Conservation (phyloP, 1,284 basidiomycete genomes). For the Trametes hirsuta region DNA sequence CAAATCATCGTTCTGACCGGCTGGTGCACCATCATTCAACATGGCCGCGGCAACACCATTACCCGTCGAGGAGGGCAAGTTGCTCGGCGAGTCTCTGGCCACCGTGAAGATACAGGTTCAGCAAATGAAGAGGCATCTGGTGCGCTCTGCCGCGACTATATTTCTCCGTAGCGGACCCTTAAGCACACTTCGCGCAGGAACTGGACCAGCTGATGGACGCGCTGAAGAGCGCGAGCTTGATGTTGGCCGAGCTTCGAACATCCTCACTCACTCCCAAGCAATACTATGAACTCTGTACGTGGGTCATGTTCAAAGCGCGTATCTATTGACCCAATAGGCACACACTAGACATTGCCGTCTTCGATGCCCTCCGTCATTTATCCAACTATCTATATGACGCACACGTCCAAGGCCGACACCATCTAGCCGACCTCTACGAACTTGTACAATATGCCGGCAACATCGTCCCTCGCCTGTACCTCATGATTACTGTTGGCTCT, state of each 20-base stretch:
- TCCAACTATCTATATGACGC: slow-evolving; percentile 95
- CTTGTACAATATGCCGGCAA: slow-evolving; percentile 96
- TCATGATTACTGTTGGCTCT: slow-evolving; percentile 98
- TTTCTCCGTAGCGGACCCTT: neutral
- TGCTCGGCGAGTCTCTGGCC: slow-evolving; percentile 80
- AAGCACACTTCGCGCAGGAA: slow-evolving; percentile 54
- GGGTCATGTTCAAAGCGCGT: neutral
- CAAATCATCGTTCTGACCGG: neutral
- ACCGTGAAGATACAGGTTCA: slow-evolving; percentile 93
- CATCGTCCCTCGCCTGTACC: slow-evolving; percentile 92
- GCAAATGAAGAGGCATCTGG: slow-evolving; percentile 92
- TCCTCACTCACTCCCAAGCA: slow-evolving; percentile 92
- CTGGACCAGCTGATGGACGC: slow-evolving; percentile 96
- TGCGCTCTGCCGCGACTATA: slow-evolving; percentile 41
- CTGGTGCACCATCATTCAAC: neutral
- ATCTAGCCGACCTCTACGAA: slow-evolving; percentile 95
- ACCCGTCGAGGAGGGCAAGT: slow-evolving; percentile 70
- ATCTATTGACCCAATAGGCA: slow-evolving; percentile 10
- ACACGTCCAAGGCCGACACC: slow-evolving; percentile 86
- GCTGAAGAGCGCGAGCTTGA: slow-evolving; percentile 91
- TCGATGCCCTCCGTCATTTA: slow-evolving; percentile 90
- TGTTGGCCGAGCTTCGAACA: slow-evolving; percentile 93
- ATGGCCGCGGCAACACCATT: slow-evolving; percentile 30
- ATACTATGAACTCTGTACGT: slow-evolving; percentile 94
- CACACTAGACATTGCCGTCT: slow-evolving; percentile 89